A percentile compares a stretch with the other conserved stretches of the same genome.
Conservation (phyloP, 768 basidiomycete species). For the Russula sp. region DNA sequence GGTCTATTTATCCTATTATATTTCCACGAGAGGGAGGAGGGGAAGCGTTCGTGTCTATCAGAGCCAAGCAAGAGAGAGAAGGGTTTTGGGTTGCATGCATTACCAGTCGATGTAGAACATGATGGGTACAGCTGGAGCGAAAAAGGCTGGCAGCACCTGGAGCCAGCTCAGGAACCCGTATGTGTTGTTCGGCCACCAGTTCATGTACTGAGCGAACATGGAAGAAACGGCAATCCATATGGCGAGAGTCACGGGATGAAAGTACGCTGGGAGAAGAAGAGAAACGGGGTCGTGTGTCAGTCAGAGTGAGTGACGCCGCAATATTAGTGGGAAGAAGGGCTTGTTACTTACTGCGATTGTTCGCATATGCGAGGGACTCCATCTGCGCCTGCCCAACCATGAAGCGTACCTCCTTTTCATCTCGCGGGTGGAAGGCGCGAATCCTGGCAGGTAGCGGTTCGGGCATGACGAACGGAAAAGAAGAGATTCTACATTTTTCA, state of each 20-base stretch:
- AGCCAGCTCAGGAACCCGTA: conserved; percentile 52
- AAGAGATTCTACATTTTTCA: not conserved
- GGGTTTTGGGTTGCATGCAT: conserved; percentile 29
- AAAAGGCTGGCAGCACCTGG: conserved; percentile 63
- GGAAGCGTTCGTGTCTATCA: too few species aligned
- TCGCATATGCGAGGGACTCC: conserved; percentile 66
- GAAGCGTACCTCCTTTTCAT: conserved; percentile 63
- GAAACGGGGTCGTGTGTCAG: not conserved
- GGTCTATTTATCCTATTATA: conserved; percentile 65
- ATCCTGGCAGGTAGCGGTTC: conserved; percentile 43
- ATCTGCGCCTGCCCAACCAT: conserved; percentile 62
- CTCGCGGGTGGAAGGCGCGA: conserved; percentile 48
- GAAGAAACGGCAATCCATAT: conserved; percentile 61
- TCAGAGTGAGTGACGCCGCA: not conserved
- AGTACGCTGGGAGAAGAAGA: conserved; percentile 42
- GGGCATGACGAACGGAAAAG: conserved; percentile 32
- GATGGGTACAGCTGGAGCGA: conserved; percentile 56
- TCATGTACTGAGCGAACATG: conserved; percentile 55
- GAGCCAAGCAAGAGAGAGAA: not conserved
- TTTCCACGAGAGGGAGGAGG: too few species aligned
- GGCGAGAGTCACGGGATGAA: conserved; percentile 56
- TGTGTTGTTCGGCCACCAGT: conserved; percentile 62
- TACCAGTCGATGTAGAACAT: conserved; percentile 73
- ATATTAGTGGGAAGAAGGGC: not conserved
- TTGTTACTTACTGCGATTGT: conserved; percentile 55